A percentile compares a stretch with the other conserved stretches of the same genome.
Evolutionary conservation across 1,139 yeast species (phyloP).

Genomic region (Kurtzmaniella natalensis): DNA sequence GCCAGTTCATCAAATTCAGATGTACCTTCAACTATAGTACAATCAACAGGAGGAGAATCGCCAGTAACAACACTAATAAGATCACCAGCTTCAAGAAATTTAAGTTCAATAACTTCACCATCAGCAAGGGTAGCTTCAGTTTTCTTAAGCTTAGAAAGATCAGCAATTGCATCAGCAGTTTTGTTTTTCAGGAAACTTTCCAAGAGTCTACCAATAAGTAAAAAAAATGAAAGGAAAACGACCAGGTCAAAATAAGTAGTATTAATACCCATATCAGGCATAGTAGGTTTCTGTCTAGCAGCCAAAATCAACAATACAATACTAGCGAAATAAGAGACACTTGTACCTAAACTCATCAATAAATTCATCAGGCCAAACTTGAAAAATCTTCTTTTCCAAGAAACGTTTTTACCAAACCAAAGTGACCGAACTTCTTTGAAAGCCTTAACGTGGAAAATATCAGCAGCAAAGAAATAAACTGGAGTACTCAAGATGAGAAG

Average conservation of each 20-base stretch:
- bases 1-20: conserved; percentile 73
- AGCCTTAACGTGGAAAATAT: conserved; percentile 66
- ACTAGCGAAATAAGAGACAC: conserved; percentile 68
- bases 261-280: conserved; percentile 40
- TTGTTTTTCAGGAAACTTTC: conserved; percentile 64
- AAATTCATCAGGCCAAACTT: conserved; percentile 77
- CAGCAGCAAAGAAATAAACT: conserved; percentile 71
- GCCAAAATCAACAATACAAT: conserved; percentile 52
- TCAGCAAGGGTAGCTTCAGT: conserved; percentile 35
- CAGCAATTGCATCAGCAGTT: conserved; percentile 62
- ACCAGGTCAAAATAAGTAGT: conserved; percentile 77
- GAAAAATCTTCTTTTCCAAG: conserved; percentile 54
- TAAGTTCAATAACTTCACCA: conserved; percentile 44
- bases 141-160: conserved; percentile 49
- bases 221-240: conserved; percentile 66
- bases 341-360: conserved; percentile 67
- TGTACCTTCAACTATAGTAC: conserved; percentile 53
- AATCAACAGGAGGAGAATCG: conserved; percentile 70
- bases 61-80: conserved; percentile 57
- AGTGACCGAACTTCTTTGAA: conserved; percentile 51
- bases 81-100: conserved; percentile 62
- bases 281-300: conserved; percentile 28
- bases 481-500: conserved; percentile 64
- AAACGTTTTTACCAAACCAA: conserved; percentile 49
- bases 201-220: conserved; percentile 63